Evolutionary conservation across 768 basidiomycete species (phyloP).

Genomic region (Calocybe indica): DNA sequence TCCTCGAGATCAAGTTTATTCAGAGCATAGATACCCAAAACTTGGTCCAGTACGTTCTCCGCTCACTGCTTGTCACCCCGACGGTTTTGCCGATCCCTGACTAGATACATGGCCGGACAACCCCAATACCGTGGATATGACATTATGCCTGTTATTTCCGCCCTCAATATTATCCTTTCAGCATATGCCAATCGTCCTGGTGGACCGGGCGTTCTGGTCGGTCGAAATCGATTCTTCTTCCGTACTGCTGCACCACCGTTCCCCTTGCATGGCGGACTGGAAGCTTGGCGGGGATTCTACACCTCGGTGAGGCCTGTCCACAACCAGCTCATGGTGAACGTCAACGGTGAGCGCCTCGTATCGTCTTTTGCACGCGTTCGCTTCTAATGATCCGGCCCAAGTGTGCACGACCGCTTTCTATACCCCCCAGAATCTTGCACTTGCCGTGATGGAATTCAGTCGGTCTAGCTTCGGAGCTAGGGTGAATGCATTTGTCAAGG

Average conservation of each 20-base stretch:
- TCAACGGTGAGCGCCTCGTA: slow-evolving; percentile 41
- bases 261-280: slow-evolving; percentile 46
- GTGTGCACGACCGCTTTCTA: slow-evolving; percentile 60
- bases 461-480: slow-evolving; percentile 55
- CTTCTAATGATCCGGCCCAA: slow-evolving; percentile 10
- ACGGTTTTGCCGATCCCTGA: slow-evolving; percentile 16
- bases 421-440: slow-evolving; percentile 56
- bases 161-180: slow-evolving; percentile 59
- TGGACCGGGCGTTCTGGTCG: slow-evolving; percentile 60
- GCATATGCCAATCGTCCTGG: slow-evolving; percentile 45
- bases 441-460: slow-evolving; percentile 51
- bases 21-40: slow-evolving; percentile 49
- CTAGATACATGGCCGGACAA: slow-evolving; percentile 49
- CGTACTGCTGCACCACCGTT: slow-evolving; percentile 39
- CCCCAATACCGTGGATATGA: slow-evolving; percentile 51
- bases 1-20: slow-evolving; percentile 33
- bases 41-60: slow-evolving; percentile 31
- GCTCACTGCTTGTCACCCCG: neutral
- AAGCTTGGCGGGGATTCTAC: slow-evolving; percentile 54
- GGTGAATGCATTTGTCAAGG: slow-evolving; percentile 53
- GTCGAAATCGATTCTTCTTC: slow-evolving; percentile 58
- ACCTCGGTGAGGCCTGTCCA: slow-evolving; percentile 54
- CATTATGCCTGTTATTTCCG: slow-evolving; percentile 51
- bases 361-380: slow-evolving; percentile 2
- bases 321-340: slow-evolving; percentile 57